These are phyloP conservation scores for Stephania yunnanensis DNA, from an alignment of 164 flowering plant species.

Conservation along the genomic window DNA sequence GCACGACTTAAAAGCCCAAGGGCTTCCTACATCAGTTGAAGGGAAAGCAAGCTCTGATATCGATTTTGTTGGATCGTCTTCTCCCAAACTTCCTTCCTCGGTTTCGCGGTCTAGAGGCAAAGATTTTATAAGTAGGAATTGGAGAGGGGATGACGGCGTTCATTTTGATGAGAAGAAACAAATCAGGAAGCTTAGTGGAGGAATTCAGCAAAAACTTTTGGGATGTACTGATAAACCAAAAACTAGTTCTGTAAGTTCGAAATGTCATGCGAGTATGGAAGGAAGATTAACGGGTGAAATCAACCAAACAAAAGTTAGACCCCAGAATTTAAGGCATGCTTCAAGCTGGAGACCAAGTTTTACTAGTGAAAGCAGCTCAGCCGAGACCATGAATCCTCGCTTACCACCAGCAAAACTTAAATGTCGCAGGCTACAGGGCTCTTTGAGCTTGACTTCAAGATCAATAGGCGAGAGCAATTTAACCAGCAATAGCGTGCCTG, in stretches of 20 bases:
- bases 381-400: constrained; percentile 7
- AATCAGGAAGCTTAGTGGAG: constrained; percentile 28
- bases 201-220: constrained; percentile 3
- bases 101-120: constrained; percentile 75
- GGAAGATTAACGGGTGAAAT: constrained; percentile 16
- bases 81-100: constrained; percentile 59
- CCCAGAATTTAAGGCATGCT: constrained; percentile 4
- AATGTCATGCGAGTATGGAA: constrained; percentile 16
- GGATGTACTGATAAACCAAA: constrained; percentile 13
- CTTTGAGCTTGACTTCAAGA: background rate
- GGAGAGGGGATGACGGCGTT: constrained; percentile 21
- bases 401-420: background rate
- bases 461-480: constrained; percentile 4
- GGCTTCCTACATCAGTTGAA: constrained; percentile 27
- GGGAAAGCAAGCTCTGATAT: constrained; percentile 18
- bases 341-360: background rate
- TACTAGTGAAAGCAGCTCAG: constrained; percentile 7
- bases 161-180: constrained; percentile 30
- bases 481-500: background rate
- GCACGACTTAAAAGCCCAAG: constrained; percentile 28
- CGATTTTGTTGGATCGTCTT: constrained; percentile 24
- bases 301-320: constrained; percentile 8
- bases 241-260: constrained; percentile 16
- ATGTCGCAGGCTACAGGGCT: too few species aligned
- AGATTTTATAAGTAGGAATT: constrained; percentile 35